A percentile compares a stretch with the other conserved stretches of the same genome.
Evolutionary conservation across 1,284 basidiomycete species (phyloP).

Genomic region (Hypsizygus ulmarius): DNA sequence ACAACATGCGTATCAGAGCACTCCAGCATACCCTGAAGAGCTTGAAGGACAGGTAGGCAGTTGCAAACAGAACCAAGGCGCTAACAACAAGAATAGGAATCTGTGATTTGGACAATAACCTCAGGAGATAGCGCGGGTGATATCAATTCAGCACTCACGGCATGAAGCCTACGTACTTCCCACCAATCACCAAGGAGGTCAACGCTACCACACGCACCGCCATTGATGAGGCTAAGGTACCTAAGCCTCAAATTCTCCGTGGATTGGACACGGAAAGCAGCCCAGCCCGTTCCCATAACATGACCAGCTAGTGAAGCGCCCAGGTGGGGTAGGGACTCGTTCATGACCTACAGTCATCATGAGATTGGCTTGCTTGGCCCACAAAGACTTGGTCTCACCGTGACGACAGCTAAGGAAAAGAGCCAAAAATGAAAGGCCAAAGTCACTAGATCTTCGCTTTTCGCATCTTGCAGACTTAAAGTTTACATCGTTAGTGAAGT

Average conservation of each 20-base stretch:
- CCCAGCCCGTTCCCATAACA: conserved; percentile 42
- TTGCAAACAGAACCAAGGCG: conserved; percentile 29
- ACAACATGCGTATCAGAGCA: not conserved
- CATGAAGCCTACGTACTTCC: conserved; percentile 29
- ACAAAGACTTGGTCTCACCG: conserved; percentile 32
- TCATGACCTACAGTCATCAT: conserved; percentile 36
- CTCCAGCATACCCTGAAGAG: conserved; percentile 36
- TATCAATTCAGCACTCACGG: conserved; percentile 29
- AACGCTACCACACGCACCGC: conserved; percentile 34
- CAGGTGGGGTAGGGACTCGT: conserved; percentile 50
- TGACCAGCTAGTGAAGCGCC: conserved; percentile 42
- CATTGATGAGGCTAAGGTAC: conserved; percentile 34
- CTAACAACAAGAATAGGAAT: conserved; percentile 37
- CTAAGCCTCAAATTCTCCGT: conserved; percentile 26
- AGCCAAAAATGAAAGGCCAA: conserved; percentile 44
- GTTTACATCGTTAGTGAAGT: not conserved
- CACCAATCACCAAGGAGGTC: conserved; percentile 42
- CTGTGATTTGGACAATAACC: conserved; percentile 21
- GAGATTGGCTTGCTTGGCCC: not conserved
- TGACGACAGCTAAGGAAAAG: conserved; percentile 37
- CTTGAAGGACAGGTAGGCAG: conserved; percentile 35
- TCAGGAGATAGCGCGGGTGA: not conserved
- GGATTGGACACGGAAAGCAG: conserved; percentile 36
- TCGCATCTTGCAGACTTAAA: conserved; percentile 31
- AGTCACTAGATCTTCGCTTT: conserved; percentile 42